Percentiles rank a stretch among this genome's conserved stretches.
Evolutionary conservation across 768 basidiomycete species (phyloP).

Genomic region (Lactifluus echinatus): DNA sequence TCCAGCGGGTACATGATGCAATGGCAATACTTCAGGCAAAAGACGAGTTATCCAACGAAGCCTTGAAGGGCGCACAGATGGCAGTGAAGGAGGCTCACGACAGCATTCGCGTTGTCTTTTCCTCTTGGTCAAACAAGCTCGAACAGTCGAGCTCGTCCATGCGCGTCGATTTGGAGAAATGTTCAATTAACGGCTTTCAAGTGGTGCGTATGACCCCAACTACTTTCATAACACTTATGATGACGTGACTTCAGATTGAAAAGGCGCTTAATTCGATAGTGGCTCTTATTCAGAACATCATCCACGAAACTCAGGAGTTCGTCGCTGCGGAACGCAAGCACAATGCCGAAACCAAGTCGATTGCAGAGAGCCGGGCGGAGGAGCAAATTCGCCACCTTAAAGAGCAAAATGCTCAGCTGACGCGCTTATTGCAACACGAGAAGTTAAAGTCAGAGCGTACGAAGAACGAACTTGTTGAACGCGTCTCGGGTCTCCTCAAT

Average conservation of each 20-base stretch:
- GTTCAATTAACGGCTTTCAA: slow-evolving; percentile 39
- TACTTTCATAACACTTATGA: neutral
- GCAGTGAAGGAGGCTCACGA: slow-evolving; percentile 46
- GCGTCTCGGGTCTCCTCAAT: slow-evolving; percentile 61
- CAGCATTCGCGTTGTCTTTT: slow-evolving; percentile 42
- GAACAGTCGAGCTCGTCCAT: slow-evolving; percentile 39
- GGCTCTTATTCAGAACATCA: slow-evolving; percentile 49
- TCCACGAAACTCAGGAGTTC: slow-evolving; percentile 49
- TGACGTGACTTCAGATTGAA: slow-evolving; percentile 34
- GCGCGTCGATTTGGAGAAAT: slow-evolving; percentile 38
- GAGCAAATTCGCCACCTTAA: slow-evolving; percentile 53
- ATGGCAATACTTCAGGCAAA: slow-evolving; percentile 48
- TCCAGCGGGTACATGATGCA: slow-evolving; percentile 44
- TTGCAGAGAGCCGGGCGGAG: slow-evolving; percentile 39
- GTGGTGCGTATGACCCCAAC: slow-evolving; percentile 27
- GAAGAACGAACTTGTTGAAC: slow-evolving; percentile 66
- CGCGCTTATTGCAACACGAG: slow-evolving; percentile 55
- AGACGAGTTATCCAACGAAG: slow-evolving; percentile 46
- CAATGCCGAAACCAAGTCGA: slow-evolving; percentile 39
- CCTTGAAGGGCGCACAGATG: slow-evolving; percentile 39
- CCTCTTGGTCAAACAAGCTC: slow-evolving; percentile 48
- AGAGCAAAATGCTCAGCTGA: slow-evolving; percentile 61
- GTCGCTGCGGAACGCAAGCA: slow-evolving; percentile 46
- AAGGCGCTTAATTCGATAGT: slow-evolving; percentile 50
- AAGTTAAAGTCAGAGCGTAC: slow-evolving; percentile 55